These are phyloP conservation scores for Urochloa ruziziensis DNA, from an alignment of 176 grass and related monocot species.

Conservation along the genomic window DNA sequence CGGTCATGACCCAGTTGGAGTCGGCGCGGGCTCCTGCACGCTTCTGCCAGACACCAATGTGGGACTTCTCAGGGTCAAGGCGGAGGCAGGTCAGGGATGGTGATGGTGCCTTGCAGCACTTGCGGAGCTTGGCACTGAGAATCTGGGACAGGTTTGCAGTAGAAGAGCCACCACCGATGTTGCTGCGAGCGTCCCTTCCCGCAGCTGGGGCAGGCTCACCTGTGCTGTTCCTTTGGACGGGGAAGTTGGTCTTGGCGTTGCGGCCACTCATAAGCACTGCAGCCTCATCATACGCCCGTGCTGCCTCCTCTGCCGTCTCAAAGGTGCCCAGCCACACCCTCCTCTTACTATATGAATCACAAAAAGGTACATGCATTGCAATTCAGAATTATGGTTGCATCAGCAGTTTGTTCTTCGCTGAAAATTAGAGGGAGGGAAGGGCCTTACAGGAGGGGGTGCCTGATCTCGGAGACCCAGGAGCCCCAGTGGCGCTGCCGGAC, in stretches of 20 bases:
- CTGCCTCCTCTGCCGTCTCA: constrained; percentile 95
- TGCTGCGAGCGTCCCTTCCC: constrained; percentile 27
- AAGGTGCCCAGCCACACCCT: constrained; percentile 99
- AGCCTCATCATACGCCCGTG: constrained; percentile 91
- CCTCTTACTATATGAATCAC: constrained; percentile 66
- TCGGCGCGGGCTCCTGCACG: constrained; percentile 79
- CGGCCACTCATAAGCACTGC: constrained; percentile 94
- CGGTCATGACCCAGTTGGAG: constrained; percentile 98
- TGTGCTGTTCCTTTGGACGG: constrained; percentile 49
- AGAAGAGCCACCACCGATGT: not conserved
- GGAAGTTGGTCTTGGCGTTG: constrained; percentile 99
- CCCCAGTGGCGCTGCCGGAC: constrained; percentile 99
- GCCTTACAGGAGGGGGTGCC: constrained; percentile 95
- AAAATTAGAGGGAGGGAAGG: constrained; percentile 6
- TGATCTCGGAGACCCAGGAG: constrained; percentile 99
- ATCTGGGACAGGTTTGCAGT: constrained; percentile 72
- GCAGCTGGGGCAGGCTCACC: constrained; percentile 27
- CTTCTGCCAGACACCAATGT: constrained; percentile 99
- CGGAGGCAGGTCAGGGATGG: constrained; percentile 94
- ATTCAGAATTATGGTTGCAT: constrained; percentile 2
- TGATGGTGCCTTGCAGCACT: constrained; percentile 84
- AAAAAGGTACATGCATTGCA: constrained; percentile 26
- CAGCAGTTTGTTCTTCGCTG: not conserved
- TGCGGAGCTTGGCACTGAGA: constrained; percentile 95
- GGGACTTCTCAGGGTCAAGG: constrained; percentile 91